Percentiles rank a stretch among this genome's conserved stretches.
These are phyloP conservation scores for Hypoxylon rubiginosum DNA, from an alignment of 2,329 filamentous ascomycete species.

Conservation along the genomic window DNA sequence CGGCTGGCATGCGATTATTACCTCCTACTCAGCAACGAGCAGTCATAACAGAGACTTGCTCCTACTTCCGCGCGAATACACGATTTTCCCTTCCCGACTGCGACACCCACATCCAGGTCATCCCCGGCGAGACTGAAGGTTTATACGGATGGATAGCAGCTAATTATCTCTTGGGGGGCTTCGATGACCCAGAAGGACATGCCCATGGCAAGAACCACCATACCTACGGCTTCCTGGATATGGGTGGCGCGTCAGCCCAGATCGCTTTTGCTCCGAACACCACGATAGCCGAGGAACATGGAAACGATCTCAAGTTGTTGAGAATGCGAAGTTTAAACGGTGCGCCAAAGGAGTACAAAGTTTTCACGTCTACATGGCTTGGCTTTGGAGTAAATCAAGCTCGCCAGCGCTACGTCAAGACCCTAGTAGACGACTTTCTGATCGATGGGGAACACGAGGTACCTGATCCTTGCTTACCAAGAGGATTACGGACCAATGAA, in stretches of 20 bases:
- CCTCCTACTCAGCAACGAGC: conserved; percentile 78
- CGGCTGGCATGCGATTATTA: conserved; percentile 92
- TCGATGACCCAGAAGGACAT: conserved; percentile 81
- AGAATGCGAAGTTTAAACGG: conserved; percentile 88
- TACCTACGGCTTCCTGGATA: conserved; percentile 97
- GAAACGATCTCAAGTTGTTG: conserved; percentile 87
- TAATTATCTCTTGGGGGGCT: conserved; percentile 93
- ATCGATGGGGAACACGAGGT: conserved; percentile 73
- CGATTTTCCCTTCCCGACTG: conserved; percentile 92
- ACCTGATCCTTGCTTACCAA: conserved; percentile 91
- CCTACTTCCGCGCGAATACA: conserved; percentile 82
- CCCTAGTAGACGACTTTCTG: conserved; percentile 76
- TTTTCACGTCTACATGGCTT: conserved; percentile 97
- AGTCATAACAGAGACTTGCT: conserved; percentile 83
- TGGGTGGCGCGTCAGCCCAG: conserved; percentile 97
- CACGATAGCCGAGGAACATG: conserved; percentile 90
- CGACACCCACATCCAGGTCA: conserved; percentile 89
- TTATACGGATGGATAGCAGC: conserved; percentile 98
- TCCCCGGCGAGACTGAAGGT: conserved; percentile 94
- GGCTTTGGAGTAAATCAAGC: conserved; percentile 98
- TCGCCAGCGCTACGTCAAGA: conserved; percentile 84
- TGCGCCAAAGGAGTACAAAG: conserved; percentile 80
- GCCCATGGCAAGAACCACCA: conserved; percentile 88
- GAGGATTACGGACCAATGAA: conserved; percentile 79
- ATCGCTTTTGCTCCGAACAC: conserved; percentile 96